A percentile compares a stretch with the other conserved stretches of the same genome.
Evolutionary conservation across 148 eudicot genomes (phyloP).

Genomic region (Rhododendron henanense): DNA sequence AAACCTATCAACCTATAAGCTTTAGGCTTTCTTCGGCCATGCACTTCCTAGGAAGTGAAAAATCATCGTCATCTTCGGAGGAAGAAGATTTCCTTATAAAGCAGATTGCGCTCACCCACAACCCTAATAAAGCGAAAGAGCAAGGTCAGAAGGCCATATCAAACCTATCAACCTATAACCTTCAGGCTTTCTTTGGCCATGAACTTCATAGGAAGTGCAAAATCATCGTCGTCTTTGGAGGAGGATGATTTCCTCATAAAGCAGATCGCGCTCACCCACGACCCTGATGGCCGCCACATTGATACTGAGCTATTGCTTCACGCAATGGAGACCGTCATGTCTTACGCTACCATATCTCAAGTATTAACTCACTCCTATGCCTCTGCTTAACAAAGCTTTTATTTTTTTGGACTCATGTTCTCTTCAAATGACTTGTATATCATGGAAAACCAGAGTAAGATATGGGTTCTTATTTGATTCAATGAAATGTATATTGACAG

Average conservation of each 20-base stretch:
- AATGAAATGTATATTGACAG: background rate
- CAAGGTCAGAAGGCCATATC: background rate
- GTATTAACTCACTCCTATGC: constrained; percentile 13
- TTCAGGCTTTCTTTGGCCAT: constrained; percentile 17
- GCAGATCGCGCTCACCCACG: constrained; percentile 50
- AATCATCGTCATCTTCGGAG: constrained; percentile 14
- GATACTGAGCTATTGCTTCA: constrained; percentile 54
- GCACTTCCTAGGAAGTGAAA: constrained; percentile 19
- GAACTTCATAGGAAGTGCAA: constrained; percentile 19
- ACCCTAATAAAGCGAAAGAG: constrained; percentile 29
- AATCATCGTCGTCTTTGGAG: constrained; percentile 14
- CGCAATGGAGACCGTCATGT: constrained; percentile 45
- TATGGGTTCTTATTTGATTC: background rate
- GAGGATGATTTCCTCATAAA: constrained; percentile 43
- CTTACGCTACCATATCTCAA: constrained; percentile 26
- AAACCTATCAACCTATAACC: background rate
- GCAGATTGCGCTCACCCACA: constrained; percentile 49
- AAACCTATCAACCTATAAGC: background rate
- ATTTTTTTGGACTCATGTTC: background rate
- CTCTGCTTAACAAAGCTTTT: background rate
- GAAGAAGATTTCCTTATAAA: constrained; percentile 42
- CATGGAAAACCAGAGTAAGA: background rate
- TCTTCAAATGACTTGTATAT: background rate
- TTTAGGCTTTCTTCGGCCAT: constrained; percentile 18
- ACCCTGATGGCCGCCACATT: constrained; percentile 48